Evolutionary conservation across 345 rosid species (phyloP).

Genomic region (Xanthoceras sorbifolium): DNA sequence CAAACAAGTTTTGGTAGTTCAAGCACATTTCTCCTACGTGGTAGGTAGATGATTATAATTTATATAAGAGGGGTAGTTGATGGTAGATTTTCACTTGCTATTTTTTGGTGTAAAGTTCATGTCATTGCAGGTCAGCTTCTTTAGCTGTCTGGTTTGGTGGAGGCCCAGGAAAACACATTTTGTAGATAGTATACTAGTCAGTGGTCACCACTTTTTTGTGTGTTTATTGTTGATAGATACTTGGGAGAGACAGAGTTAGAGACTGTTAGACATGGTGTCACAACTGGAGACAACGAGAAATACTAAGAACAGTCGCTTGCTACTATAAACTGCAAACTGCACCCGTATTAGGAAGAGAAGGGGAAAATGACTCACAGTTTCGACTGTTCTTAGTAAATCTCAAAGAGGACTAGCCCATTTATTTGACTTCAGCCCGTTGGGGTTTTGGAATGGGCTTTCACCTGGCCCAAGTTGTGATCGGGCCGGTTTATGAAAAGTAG

Average conservation of each 20-base stretch:
- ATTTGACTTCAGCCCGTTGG: background rate
- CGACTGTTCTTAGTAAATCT: too few species aligned
- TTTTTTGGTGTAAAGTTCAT: conserved; percentile 9
- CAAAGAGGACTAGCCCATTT: too few species aligned
- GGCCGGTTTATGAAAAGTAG: too few species aligned
- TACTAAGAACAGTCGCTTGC: background rate
- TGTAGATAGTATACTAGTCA: too few species aligned
- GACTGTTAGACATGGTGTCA: too few species aligned
- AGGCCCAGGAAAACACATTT: background rate
- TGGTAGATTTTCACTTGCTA: conserved; percentile 6
- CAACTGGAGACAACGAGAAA: too few species aligned
- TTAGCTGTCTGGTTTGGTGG: background rate
- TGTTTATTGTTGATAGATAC: too few species aligned
- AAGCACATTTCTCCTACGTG: background rate
- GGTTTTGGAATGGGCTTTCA: background rate
- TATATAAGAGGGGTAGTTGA: background rate
- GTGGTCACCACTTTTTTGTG: too few species aligned
- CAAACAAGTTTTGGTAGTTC: conserved; percentile 27
- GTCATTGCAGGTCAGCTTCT: background rate
- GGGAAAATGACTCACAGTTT: too few species aligned
- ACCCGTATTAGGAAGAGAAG: too few species aligned
- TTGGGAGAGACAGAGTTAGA: too few species aligned
- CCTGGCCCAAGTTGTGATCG: background rate
- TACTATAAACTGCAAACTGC: too few species aligned
- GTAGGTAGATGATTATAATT: conserved; percentile 8